Evolutionary conservation across 164 flowering plant species (phyloP).

Genomic region (Vitis labrusca): DNA sequence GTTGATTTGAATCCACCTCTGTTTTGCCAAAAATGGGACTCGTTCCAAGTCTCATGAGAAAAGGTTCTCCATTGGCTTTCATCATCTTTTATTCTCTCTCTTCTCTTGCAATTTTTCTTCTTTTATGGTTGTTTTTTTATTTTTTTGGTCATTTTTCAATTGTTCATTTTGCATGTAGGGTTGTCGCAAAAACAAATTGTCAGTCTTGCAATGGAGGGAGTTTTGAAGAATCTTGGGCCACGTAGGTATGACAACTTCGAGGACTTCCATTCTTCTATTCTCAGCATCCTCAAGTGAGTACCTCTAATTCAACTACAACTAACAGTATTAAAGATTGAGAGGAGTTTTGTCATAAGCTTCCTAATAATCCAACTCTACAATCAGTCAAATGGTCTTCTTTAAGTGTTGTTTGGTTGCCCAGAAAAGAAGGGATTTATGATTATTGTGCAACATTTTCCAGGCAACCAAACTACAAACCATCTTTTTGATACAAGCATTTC

Average conservation of each 20-base stretch:
- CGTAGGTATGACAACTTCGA: conserved; percentile 15
- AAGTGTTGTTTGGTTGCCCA: too few species aligned
- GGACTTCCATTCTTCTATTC: conserved; percentile 59
- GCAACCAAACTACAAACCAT: too few species aligned
- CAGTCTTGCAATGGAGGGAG: conserved; percentile 11
- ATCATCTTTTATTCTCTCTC: not conserved
- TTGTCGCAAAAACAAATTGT: conserved; percentile 38
- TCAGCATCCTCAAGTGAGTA: conserved; percentile 57
- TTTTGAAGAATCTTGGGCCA: too few species aligned
- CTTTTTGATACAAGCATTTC: too few species aligned
- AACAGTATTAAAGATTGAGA: too few species aligned
- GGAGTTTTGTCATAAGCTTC: conserved; percentile 5
- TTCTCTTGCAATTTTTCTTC: not conserved
- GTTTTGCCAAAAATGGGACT: conserved; percentile 22
- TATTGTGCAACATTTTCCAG: too few species aligned
- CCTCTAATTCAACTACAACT: too few species aligned
- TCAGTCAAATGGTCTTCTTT: not conserved
- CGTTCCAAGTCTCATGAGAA: conserved; percentile 19
- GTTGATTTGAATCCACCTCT: not conserved
- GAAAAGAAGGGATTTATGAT: too few species aligned
- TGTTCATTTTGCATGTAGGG: conserved; percentile 19
- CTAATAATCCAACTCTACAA: not conserved
- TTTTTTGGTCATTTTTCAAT: too few species aligned
- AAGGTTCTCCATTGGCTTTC: conserved; percentile 12
- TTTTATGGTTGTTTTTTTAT: not conserved